A percentile compares a stretch with the other conserved stretches of the same genome.
Evolutionary conservation across 495 filamentous ascomycete genomes (phyloP).

Genomic region (Aspergillus egyptiacus): DNA sequence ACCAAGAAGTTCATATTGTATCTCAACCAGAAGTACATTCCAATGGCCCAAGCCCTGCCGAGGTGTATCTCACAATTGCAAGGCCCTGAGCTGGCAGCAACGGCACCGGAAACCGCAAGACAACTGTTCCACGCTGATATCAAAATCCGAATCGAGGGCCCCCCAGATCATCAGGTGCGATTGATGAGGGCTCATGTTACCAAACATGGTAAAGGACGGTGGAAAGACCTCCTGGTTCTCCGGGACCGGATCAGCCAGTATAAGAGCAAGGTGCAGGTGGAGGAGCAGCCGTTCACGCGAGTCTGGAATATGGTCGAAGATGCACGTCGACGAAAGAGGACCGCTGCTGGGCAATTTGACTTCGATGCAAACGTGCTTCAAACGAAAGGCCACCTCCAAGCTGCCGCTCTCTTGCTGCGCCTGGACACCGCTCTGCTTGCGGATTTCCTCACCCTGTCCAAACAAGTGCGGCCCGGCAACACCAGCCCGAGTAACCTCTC

Average conservation of each 20-base stretch:
- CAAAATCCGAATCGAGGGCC: conserved; percentile 19
- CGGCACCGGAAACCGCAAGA: conserved; percentile 10
- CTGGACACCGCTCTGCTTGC: conserved; percentile 53
- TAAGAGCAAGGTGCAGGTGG: conserved; percentile 36
- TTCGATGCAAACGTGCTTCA: conserved; percentile 46
- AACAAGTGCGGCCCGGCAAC: not conserved
- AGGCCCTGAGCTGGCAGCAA: conserved; percentile 7
- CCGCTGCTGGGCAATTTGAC: conserved; percentile 32
- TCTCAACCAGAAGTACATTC: conserved; percentile 43
- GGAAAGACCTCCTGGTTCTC: conserved; percentile 34
- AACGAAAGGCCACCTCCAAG: conserved; percentile 42
- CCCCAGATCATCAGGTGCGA: conserved; percentile 12
- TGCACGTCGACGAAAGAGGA: conserved; percentile 36
- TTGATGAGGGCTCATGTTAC: not conserved
- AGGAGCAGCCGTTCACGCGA: conserved; percentile 60
- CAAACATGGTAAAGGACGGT: conserved; percentile 23
- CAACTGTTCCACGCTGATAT: conserved; percentile 15
- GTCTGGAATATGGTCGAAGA: conserved; percentile 52
- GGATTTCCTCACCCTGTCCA: conserved; percentile 42
- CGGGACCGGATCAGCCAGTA: conserved; percentile 40
- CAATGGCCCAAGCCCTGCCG: conserved; percentile 40
- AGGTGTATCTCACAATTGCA: conserved; percentile 18
- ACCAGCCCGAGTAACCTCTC: conserved; percentile 1
- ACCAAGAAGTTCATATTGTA: conserved; percentile 60
- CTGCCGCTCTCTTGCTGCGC: conserved; percentile 46